These are phyloP conservation scores for Phytophthora pini DNA, from an alignment of 352 stramenopile genomes.

Conservation along the genomic window DNA sequence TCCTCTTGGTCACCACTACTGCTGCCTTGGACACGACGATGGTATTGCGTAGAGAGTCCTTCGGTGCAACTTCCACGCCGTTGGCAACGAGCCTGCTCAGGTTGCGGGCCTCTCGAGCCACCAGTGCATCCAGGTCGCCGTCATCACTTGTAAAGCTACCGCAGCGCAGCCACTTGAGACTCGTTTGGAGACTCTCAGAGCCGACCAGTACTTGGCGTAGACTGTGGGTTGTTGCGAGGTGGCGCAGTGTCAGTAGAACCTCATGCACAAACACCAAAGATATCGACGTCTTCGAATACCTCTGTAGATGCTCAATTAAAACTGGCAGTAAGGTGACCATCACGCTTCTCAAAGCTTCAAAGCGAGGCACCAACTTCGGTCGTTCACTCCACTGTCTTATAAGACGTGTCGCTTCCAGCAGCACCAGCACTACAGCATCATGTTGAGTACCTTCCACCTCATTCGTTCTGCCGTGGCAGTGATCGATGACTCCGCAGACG, in stretches of 20 bases:
- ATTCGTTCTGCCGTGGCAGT: slow-evolving; percentile 12
- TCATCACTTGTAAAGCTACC: slow-evolving; percentile 13
- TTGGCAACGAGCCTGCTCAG: slow-evolving; percentile 4
- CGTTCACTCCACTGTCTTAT: slow-evolving; percentile 35
- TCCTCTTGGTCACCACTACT: background rate
- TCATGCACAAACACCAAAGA: slow-evolving; percentile 23
- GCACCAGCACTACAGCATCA: slow-evolving; percentile 2
- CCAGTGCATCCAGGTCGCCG: slow-evolving; percentile 17
- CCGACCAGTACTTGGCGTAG: background rate
- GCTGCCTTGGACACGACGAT: slow-evolving; percentile 2
- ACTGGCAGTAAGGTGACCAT: slow-evolving; percentile 9
- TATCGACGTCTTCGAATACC: background rate
- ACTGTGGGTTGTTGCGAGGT: slow-evolving; percentile 3
- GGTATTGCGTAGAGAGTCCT: background rate
- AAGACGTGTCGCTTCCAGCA: slow-evolving; percentile 34
- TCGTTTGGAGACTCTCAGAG: slow-evolving; percentile 23
- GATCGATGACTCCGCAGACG: slow-evolving; percentile 11
- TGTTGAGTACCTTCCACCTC: background rate
- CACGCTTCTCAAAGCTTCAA: slow-evolving; percentile 17
- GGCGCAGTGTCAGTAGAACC: slow-evolving; percentile 22
- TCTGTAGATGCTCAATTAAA: slow-evolving; percentile 16
- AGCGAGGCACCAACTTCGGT: background rate
- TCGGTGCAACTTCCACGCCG: background rate
- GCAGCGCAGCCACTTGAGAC: slow-evolving; percentile 14
- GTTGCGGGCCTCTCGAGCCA: slow-evolving; percentile 26